Percentiles rank a stretch among this genome's conserved stretches.
Conservation (phyloP, 2,329 filamentous ascomycete species). For the Diplodia scrobiculata region DNA sequence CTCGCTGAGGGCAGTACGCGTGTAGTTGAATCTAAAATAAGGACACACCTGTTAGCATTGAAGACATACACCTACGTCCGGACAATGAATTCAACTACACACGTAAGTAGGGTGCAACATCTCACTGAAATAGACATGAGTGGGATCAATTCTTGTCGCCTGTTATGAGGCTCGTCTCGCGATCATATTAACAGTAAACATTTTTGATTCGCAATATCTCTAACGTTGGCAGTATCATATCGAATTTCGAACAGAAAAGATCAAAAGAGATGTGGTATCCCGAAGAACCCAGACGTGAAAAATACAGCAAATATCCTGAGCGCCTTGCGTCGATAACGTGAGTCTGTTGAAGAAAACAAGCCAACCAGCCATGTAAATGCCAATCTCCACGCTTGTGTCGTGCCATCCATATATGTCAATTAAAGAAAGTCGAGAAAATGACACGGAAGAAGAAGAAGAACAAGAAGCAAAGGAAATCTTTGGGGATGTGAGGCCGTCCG, state of each 20-base stretch:
- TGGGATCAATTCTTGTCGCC: too few relatives aligned
- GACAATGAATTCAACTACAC: too few relatives aligned
- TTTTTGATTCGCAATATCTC: neutral
- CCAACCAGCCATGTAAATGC: slow-evolving; percentile 13
- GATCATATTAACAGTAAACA: neutral
- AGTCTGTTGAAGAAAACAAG: neutral
- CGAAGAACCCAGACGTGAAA: slow-evolving; percentile 13
- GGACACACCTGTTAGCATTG: too few relatives aligned
- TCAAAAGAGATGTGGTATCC: slow-evolving; percentile 12
- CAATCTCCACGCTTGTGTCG: neutral
- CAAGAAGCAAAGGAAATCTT: neutral
- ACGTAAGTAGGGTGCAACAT: too few relatives aligned
- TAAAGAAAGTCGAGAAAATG: slow-evolving; percentile 12
- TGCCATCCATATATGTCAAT: neutral
- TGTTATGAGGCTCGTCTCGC: neutral
- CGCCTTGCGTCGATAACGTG: slow-evolving; percentile 14
- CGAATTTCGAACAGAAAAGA: neutral
- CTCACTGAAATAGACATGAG: too few relatives aligned
- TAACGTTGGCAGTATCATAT: neutral
- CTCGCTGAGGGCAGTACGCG: too few relatives aligned
- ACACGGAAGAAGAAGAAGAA: neutral
- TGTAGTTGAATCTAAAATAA: too few relatives aligned
- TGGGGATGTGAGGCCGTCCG: too few relatives aligned
- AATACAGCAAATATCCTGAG: slow-evolving; percentile 15
- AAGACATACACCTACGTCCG: too few relatives aligned